Conservation (phyloP, 1,284 basidiomycete species). For the Mycena citricolor region DNA sequence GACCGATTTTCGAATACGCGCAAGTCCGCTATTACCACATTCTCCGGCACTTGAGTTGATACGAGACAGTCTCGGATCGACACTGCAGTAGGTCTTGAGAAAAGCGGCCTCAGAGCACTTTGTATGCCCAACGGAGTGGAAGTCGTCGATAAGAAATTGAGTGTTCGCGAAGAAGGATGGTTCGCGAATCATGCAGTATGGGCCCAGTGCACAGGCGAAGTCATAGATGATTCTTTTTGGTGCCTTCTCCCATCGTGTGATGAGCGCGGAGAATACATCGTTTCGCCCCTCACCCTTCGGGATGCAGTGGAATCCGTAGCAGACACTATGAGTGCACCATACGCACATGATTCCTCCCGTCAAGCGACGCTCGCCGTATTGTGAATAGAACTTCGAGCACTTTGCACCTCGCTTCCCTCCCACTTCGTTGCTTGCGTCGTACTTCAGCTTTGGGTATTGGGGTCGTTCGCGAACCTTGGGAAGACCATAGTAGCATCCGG, state of each 20-base stretch:
- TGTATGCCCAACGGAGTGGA: slow-evolving; percentile 29
- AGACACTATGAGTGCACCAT: slow-evolving; percentile 39
- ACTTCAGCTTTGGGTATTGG: slow-evolving; percentile 23
- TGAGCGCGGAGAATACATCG: slow-evolving; percentile 39
- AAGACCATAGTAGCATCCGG: slow-evolving; percentile 28
- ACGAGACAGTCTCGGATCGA: slow-evolving; percentile 26
- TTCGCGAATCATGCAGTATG: slow-evolving; percentile 33
- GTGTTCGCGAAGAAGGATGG: slow-evolving; percentile 29
- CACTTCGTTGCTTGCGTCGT: slow-evolving; percentile 21
- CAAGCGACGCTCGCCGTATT: slow-evolving; percentile 31
- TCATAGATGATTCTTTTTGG: slow-evolving; percentile 36
- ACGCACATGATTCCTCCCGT: slow-evolving; percentile 36
- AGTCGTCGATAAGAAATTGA: slow-evolving; percentile 17
- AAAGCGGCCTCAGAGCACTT: slow-evolving; percentile 30
- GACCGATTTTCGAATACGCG: slow-evolving; percentile 30
- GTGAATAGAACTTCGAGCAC: slow-evolving; percentile 36
- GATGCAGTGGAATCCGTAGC: slow-evolving; percentile 42
- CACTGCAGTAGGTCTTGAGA: slow-evolving; percentile 28
- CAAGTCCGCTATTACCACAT: slow-evolving; percentile 34
- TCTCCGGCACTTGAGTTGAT: slow-evolving; percentile 36
- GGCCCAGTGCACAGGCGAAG: slow-evolving; percentile 34
- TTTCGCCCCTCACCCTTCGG: slow-evolving; percentile 36
- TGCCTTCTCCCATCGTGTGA: slow-evolving; percentile 32
- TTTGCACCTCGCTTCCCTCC: slow-evolving; percentile 24
- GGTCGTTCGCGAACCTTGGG: slow-evolving; percentile 28